Conservation (phyloP, 1,284 basidiomycete genomes). For the Malassezia yamatoensis region DNA sequence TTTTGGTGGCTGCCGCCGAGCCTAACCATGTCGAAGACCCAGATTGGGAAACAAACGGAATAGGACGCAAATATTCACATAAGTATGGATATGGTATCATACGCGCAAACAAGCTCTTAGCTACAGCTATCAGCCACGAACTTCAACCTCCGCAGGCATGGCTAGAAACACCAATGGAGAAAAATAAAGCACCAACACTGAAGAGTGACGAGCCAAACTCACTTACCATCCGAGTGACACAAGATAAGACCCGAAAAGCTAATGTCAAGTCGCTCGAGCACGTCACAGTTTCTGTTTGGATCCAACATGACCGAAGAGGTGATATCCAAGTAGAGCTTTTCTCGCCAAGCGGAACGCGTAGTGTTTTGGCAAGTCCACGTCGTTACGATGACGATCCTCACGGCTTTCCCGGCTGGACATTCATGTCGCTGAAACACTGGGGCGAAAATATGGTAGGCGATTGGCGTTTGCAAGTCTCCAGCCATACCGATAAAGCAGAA, state of each 20-base stretch:
- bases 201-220: slow-evolving; percentile 28
- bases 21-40: slow-evolving; percentile 78
- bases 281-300: slow-evolving; percentile 84
- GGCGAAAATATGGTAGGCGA: slow-evolving; percentile 83
- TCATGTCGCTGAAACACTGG: slow-evolving; percentile 99
- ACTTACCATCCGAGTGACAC: slow-evolving; percentile 59
- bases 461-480: slow-evolving; percentile 63
- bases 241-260: slow-evolving; percentile 59
- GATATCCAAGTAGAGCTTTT: slow-evolving; percentile 83
- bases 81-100: slow-evolving; percentile 92
- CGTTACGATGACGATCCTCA: slow-evolving; percentile 59
- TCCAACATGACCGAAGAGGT: slow-evolving; percentile 71
- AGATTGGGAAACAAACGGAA: slow-evolving; percentile 81
- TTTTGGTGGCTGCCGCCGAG: slow-evolving; percentile 69
- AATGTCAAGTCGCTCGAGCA: slow-evolving; percentile 88
- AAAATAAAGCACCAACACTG: slow-evolving; percentile 51
- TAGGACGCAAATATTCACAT: slow-evolving; percentile 77
- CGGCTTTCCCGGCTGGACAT: slow-evolving; percentile 87
- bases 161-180: slow-evolving; percentile 47
- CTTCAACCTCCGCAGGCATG: slow-evolving; percentile 90
- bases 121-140: slow-evolving; percentile 69
- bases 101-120: slow-evolving; percentile 73
- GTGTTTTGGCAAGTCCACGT: slow-evolving; percentile 68
- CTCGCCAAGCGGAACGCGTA: slow-evolving; percentile 77
- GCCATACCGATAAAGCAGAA: slow-evolving; percentile 51